Evolutionary conservation across 1,284 basidiomycete genomes (phyloP), one percentile per base, ranked within the genome.

Genomic region (Meira nashicola): DNA sequence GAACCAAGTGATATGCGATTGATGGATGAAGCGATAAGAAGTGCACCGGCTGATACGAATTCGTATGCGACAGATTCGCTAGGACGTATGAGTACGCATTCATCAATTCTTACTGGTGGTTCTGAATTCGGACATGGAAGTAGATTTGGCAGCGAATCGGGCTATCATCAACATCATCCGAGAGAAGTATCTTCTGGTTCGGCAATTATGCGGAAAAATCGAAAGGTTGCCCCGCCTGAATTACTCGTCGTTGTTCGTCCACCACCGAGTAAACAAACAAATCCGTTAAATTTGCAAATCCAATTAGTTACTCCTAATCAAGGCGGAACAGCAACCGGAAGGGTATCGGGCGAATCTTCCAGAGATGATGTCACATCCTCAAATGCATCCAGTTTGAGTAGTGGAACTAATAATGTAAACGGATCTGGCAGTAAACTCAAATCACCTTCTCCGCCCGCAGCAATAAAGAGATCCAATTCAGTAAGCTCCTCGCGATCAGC

Each of bases 281-380:
- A 95, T 70, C 90, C 92, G 0, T 82, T 94, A 51, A 95, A 94
- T 77, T 83, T 96, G 1, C 93, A 96, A 77, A 87, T 96, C 6
- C 93, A 96, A 78, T 86, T 96, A 37, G 88, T 95, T 9, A 78
- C 37, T 1, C 56, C 60, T 23, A n/a, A 14, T 14, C 12, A 19
- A n/a, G 11, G 12, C 12, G 39, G 17, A 15, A 2, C 14, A 14
- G 12, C 40, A 4, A 14, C 23, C n/a, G 23, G 9, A 54, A 51
- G 57, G 19, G 28, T 46, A 9, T 59, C 58, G 2, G 39, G 38
- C 21, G 58, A 59, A 39, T 39, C 48, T 15, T 47, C 39, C 11
- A 1, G 58, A 8, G 58, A 59, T 28, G 41, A 60, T 7, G 8
- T 33, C 8, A 33, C 28, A 33, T n/a, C 39, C 5, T 55, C 43